Evolutionary conservation across 78 protist genomes (phyloP).

Genomic region (Mastigamoeba balamuthi): DNA sequence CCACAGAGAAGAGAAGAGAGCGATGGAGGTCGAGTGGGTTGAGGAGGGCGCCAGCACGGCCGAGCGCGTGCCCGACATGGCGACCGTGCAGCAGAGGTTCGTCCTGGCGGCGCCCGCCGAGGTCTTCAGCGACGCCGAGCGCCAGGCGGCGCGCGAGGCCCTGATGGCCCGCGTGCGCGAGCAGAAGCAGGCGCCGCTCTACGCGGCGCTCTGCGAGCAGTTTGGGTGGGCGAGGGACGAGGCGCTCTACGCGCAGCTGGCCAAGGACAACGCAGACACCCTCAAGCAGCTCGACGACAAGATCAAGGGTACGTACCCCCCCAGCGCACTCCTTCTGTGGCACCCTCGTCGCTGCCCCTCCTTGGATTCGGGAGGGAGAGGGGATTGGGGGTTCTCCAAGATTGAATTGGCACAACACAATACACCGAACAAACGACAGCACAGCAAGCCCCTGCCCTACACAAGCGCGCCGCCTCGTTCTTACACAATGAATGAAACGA

Average conservation of each 20-base stretch:
- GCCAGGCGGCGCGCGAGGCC: background rate
- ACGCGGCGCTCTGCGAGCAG: conserved; percentile 39
- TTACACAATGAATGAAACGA: too few relatives aligned
- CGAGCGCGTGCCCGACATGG: background rate
- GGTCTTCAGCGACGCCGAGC: background rate
- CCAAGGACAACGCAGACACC: conserved; percentile 22
- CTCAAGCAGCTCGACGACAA: conserved; percentile 41
- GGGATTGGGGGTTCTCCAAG: too few relatives aligned
- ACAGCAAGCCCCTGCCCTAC: too few relatives aligned
- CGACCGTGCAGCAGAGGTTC: background rate
- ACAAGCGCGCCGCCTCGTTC: too few relatives aligned
- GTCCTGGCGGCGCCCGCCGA: background rate
- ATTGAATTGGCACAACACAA: too few relatives aligned
- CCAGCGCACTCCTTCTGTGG: too few relatives aligned
- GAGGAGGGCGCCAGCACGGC: background rate
- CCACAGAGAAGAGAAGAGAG: background rate
- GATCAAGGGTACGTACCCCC: too few relatives aligned
- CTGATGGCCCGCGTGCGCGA: background rate
- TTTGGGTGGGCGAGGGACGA: conserved; percentile 41
- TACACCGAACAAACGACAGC: too few relatives aligned
- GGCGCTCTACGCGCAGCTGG: conserved; percentile 3
- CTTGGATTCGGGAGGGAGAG: too few relatives aligned
- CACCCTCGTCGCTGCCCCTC: too few relatives aligned
- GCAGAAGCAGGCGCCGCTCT: conserved; percentile 35
- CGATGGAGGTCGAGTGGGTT: background rate